These are phyloP conservation scores for Helianthus annuus DNA, from an alignment of 129 eudicot species.

Conservation along the genomic window HanXRQr2.0-SUNRISE NC_035441.2:156316879-156317378, in stretches of 20 bases:
- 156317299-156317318: not conserved
- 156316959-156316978: constrained; percentile 12
- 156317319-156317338: not conserved
- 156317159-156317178: constrained; percentile 11
- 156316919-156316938: not conserved
- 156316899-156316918: constrained; percentile 17
- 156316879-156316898: not conserved
- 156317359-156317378: not conserved
- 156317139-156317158: not conserved
- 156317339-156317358: too few species aligned
- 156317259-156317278: not conserved
- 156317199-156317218: not conserved
- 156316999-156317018: constrained; percentile 2
- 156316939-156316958: constrained; percentile 6
- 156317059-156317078: not conserved
- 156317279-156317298: not conserved
- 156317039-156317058: not conserved
- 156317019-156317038: not conserved
- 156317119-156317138: not conserved
- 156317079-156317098: not conserved
- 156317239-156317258: not conserved
- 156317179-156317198: not conserved
- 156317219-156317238: not conserved
- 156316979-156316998: constrained; percentile 31
- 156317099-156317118: not conserved